Conservation (phyloP, 1,284 basidiomycete species). For the Sanghuangporus weigelae region DNA sequence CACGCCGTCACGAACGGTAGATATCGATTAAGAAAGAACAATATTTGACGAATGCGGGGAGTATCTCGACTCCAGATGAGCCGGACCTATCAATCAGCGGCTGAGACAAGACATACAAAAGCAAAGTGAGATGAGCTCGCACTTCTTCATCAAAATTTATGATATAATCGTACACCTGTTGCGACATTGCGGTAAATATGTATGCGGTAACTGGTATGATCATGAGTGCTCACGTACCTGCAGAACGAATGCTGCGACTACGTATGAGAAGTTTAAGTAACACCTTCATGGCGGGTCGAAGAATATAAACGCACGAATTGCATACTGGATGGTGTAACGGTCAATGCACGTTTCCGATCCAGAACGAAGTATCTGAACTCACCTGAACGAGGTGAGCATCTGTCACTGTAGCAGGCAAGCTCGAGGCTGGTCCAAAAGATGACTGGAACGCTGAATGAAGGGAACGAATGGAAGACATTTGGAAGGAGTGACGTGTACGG, state of each 20-base stretch:
- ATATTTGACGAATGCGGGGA: not conserved
- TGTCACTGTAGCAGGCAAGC: not conserved
- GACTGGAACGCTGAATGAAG: not conserved
- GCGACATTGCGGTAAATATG: not conserved
- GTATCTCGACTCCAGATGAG: not conserved
- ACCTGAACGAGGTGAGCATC: not conserved
- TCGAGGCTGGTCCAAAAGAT: not conserved
- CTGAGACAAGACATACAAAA: not conserved
- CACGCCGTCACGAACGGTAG: conserved; percentile 1
- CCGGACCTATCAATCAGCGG: not conserved
- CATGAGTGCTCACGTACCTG: not conserved
- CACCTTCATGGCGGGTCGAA: not conserved
- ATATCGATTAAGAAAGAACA: conserved; percentile 10
- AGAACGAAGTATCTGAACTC: not conserved
- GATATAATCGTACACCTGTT: conserved; percentile 8
- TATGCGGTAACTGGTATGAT: not conserved
- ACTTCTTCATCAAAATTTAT: conserved; percentile 8
- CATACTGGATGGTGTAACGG: not conserved
- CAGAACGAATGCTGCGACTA: conserved; percentile 2
- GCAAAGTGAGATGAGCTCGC: not conserved
- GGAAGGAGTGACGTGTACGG: not conserved
- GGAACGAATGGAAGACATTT: not conserved
- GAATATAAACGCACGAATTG: not conserved
- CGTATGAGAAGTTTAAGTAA: not conserved
- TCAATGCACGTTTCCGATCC: not conserved